Percentiles rank a stretch among this genome's conserved stretches.
These are phyloP conservation scores for Exophiala oligosperma DNA, from an alignment of 2,329 filamentous ascomycete species.

Conservation along the genomic window DNA sequence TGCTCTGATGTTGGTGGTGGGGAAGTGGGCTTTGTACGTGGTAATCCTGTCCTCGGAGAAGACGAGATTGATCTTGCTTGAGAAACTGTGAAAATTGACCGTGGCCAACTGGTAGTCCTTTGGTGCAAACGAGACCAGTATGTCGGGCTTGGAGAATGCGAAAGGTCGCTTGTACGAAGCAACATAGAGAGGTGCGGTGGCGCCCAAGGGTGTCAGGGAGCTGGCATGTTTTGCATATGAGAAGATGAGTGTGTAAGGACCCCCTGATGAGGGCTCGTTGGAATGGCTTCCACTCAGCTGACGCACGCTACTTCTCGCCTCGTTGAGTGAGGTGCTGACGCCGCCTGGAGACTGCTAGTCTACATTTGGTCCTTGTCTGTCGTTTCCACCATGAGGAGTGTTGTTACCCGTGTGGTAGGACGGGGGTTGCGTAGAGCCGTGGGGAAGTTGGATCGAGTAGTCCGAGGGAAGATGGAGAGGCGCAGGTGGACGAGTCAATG, in stretches of 20 bases:
- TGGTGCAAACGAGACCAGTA: neutral
- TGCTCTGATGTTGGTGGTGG: neutral
- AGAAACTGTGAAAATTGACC: constrained; percentile 6
- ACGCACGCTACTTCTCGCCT: neutral
- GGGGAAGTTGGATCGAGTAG: neutral
- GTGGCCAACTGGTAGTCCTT: constrained; percentile 3
- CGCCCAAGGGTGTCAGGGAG: neutral
- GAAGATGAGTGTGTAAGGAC: constrained; percentile 7
- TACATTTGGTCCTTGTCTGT: neutral
- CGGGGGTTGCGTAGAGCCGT: neutral
- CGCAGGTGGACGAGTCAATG: neutral
- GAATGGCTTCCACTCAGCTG: too few species aligned
- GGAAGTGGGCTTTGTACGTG: constrained; percentile 11
- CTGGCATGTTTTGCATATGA: constrained; percentile 2
- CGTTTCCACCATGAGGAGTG: neutral
- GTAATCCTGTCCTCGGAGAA: neutral
- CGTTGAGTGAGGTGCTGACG: neutral
- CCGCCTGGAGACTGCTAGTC: too few species aligned
- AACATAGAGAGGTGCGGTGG: neutral
- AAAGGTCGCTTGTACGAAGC: constrained; percentile 5
- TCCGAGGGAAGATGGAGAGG: neutral
- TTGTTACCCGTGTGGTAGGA: neutral
- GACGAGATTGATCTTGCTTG: constrained; percentile 11
- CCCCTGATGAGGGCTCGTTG: too few species aligned
- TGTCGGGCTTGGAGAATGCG: constrained; percentile 1